Base-by-base conservation (phyloP, 768 basidiomycete species). In the Lyophyllum atratum region DNA sequence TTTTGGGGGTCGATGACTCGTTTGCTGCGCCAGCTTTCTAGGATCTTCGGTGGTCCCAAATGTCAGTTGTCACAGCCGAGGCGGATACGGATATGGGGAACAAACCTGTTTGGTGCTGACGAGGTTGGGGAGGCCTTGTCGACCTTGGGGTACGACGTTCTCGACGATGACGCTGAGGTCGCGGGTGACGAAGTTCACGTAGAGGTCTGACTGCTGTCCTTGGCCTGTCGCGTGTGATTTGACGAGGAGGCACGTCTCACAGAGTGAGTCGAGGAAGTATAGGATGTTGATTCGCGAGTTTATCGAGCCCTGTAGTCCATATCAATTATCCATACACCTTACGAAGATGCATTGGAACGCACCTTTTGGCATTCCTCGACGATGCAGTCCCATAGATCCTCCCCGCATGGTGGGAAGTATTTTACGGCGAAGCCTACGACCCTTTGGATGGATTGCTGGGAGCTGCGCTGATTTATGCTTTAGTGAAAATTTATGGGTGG, bases 251-350 rank as follows among this genome's bases (percentile, higher is more conserved):
- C 85, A 92, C 0, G 85, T 81, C 66, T 93, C 92, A 70, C 90
- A 94, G 12, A 97, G 80, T 0, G 90, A 86, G 71, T 96, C 94
- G 42, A 98, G 83, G 67, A 95, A 87, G 70, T 96, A 93, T 0
- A 97, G 76, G 58, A 96, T 88, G 71, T 97, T 97, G 64, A 98
- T 95, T n/a, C 93, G 80, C 28, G 89, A 85, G 70, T 97, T 95
- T 19, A 96, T 85, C 0, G 90, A 86, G 49, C 90, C 93, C 91
- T 92, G 58, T 0, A 43, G 28, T 28, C 21, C n/a, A 45, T 37
- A 26, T 26, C 45, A 46, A n/a, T 15, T 14, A 1, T 12, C 17
- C 14, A 8, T 22, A 3, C n/a, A 4, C 3, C 4, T 46, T 25
- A 46, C 28, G 19, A 46, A 6, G 31, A 3, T 28, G 8, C 26